Conservation (phyloP, 768 basidiomycete species). For the Heimioporus sp. region DNA sequence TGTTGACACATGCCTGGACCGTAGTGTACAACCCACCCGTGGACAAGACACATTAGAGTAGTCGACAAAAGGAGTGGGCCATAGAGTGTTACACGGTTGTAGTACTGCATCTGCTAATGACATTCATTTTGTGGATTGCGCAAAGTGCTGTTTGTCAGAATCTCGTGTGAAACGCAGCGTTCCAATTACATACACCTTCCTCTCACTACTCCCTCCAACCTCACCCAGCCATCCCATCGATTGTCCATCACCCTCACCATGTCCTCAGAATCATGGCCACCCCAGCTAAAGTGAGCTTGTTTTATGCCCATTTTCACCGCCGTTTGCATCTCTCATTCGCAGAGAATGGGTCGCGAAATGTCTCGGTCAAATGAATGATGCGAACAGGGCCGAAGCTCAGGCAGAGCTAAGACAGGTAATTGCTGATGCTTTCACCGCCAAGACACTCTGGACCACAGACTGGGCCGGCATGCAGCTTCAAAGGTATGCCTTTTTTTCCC, state of each 20-base stretch:
- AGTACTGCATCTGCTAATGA: slow-evolving; percentile 24
- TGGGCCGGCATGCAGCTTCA: slow-evolving; percentile 87
- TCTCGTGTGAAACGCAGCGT: no score
- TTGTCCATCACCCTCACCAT: slow-evolving; percentile 43
- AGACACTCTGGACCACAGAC: slow-evolving; percentile 89
- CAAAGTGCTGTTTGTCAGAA: no score
- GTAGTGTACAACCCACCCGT: slow-evolving; percentile 41
- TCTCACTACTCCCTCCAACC: neutral
- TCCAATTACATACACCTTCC: slow-evolving; percentile 9
- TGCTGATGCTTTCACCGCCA: slow-evolving; percentile 82
- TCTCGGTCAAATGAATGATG: slow-evolving; percentile 86
- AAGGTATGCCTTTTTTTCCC: slow-evolving; percentile 48
- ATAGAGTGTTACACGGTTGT: slow-evolving; percentile 27
- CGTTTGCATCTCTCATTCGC: slow-evolving; percentile 15
- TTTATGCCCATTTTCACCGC: neutral
- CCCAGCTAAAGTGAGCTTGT: slow-evolving; percentile 63
- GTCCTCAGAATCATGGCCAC: slow-evolving; percentile 82
- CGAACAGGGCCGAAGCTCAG: slow-evolving; percentile 85
- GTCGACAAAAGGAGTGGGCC: neutral
- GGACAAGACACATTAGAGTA: slow-evolving; percentile 33
- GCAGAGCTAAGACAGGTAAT: slow-evolving; percentile 96
- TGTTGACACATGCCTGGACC: slow-evolving; percentile 5
- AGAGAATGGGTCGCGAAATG: slow-evolving; percentile 97
- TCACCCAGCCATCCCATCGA: neutral
- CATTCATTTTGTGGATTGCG: slow-evolving; percentile 3